phyloP scores from a whole-genome alignment of 2,329 filamentous ascomycete species.

The Cytospora mali region DNA sequence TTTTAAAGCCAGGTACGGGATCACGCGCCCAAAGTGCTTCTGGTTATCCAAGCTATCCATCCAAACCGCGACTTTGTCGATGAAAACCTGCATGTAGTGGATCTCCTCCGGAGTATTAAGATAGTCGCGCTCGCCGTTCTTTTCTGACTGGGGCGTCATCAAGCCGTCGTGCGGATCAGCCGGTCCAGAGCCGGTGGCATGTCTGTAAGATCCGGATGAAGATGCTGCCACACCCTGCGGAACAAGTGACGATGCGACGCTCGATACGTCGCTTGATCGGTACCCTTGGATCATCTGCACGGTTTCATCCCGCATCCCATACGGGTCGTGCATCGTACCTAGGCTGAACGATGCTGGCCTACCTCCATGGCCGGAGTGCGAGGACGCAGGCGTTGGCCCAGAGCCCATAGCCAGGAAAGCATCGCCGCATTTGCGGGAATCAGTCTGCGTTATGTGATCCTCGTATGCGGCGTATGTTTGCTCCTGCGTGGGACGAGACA shows the following conservation, averaged over 20 bases:
- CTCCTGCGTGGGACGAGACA: conserved; percentile 17
- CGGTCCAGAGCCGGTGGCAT: conserved; percentile 38
- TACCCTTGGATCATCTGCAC: conserved; percentile 34
- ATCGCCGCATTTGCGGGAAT: conserved; percentile 23
- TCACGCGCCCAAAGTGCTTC: conserved; percentile 81
- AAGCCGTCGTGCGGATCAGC: conserved; percentile 39
- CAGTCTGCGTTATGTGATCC: conserved; percentile 15
- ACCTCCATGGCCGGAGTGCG: conserved; percentile 29
- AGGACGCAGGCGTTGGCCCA: conserved; percentile 32
- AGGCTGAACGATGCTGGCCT: conserved; percentile 28
- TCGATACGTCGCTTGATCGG: conserved; percentile 43
- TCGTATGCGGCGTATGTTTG: conserved; percentile 22
- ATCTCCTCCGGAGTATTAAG: conserved; percentile 77
- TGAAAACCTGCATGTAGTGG: conserved; percentile 88
- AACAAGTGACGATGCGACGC: conserved; percentile 42
- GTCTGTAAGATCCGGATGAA: conserved; percentile 32
- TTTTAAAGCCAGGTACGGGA: conserved; percentile 81
- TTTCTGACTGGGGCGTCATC: conserved; percentile 47
- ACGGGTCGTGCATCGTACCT: conserved; percentile 28
- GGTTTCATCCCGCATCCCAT: conserved; percentile 32
- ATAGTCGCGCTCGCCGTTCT: conserved; percentile 56
- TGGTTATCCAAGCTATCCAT: conserved; percentile 89
- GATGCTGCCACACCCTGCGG: conserved; percentile 41
- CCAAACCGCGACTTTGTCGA: conserved; percentile 88
- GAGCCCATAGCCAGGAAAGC: conserved; percentile 19